These are phyloP conservation scores for Coemansia sp. DNA, from an alignment of 192 early-diverging fungal species.

Conservation along the genomic window DNA sequence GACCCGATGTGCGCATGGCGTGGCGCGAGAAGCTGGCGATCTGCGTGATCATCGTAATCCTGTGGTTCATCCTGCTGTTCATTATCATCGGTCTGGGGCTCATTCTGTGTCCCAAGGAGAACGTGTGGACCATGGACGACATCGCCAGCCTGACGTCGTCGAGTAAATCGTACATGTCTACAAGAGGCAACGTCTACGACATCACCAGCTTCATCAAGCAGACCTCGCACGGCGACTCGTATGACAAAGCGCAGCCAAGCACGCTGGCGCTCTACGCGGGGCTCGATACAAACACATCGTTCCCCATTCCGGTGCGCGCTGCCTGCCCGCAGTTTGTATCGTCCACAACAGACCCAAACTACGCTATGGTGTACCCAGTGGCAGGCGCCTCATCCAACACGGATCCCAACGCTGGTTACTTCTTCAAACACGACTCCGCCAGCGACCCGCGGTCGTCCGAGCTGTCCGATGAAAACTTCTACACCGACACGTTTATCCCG, in stretches of 20 bases:
- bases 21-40: slow-evolving; percentile 93
- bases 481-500: slow-evolving; percentile 18
- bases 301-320: slow-evolving; percentile 59
- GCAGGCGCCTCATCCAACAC: slow-evolving; percentile 7
- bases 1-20: slow-evolving; percentile 91
- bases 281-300: slow-evolving; percentile 54
- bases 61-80: slow-evolving; percentile 79
- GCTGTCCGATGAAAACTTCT: slow-evolving; percentile 32
- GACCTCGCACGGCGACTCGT: slow-evolving; percentile 46
- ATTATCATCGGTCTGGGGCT: slow-evolving; percentile 79
- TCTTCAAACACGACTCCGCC: slow-evolving; percentile 14
- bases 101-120: slow-evolving; percentile 68
- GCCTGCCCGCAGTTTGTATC: slow-evolving; percentile 57
- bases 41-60: slow-evolving; percentile 80
- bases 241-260: slow-evolving; percentile 11
- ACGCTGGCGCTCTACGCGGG: slow-evolving; percentile 49
- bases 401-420: slow-evolving; percentile 19
- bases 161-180: slow-evolving; percentile 58
- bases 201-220: slow-evolving; percentile 55
- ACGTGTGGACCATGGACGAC: slow-evolving; percentile 68
- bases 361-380: slow-evolving; percentile 22
- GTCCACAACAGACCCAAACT: slow-evolving; percentile 20
- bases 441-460: slow-evolving; percentile 21
- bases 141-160: slow-evolving; percentile 55
- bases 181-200: slow-evolving; percentile 79